Base-by-base conservation (phyloP, 2,329 filamentous ascomycete genomes). In the Colletotrichum neosansevieriae region DNA sequence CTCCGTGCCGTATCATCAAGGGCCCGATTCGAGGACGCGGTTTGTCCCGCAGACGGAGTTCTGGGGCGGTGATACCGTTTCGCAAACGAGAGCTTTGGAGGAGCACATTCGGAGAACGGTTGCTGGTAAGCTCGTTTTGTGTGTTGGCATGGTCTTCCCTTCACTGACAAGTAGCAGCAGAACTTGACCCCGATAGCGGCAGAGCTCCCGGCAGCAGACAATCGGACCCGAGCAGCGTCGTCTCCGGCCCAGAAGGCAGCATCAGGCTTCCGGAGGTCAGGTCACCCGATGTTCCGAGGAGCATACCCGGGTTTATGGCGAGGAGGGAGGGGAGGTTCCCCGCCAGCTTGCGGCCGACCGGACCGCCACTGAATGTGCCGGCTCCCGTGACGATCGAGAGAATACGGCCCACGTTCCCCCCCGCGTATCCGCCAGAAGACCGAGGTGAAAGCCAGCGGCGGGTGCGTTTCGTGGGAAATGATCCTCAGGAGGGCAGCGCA, bases 1-100 rank as follows among this genome's bases (percentile, higher is more conserved):
- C 62, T 90, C 87, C 2, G 83, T 84, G 10, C 86, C 82, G 2
- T 64, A 64, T 29, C 60, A 70, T 17, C 61, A 63, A 42, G 45
- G 10, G 2, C 19, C 45, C 38, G 65, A 65, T 13, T 15, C 38
- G 51, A 67, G 21, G 32, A 69, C 17, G 47, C 68, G 17, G 58
- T 77, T 77, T 38, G 58, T 69, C 72, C 74, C 3, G 0, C 58
- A 62, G 29, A 60, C 68, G 12, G 71, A 74, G 57, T 78, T 74
- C 58, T 75, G 76, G 73, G 70, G 71, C 24, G 77, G 76, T 6
- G 75, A 77, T 45, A 79, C 77, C 10, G 73, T 72, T 42, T 54
- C 72, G 34, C 76, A 79, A 69, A 73, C 71, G 66, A 72, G 69
- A 49, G 63, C 58, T 10, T 34, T 79, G 13, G 75, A 78, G 57